These are phyloP conservation scores for Cyberlindnera maritima DNA, from an alignment of 805 yeast genomes.

Conservation along the genomic window DNA sequence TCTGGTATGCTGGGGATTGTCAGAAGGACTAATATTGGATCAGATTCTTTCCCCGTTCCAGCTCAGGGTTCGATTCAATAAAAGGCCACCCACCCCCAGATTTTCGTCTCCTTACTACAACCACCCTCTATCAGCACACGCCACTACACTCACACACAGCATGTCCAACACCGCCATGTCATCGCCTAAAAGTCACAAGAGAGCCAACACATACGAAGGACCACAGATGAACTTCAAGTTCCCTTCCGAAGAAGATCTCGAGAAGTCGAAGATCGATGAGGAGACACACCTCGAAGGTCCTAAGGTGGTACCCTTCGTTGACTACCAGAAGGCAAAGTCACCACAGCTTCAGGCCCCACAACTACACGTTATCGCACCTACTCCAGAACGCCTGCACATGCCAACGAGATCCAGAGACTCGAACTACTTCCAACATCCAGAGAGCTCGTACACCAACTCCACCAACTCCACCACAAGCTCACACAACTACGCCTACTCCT, in stretches of 20 bases:
- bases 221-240: conserved; percentile 38
- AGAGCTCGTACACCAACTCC: conserved; percentile 1
- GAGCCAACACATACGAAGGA: conserved; percentile 37
- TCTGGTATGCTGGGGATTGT: background rate
- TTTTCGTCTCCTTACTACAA: background rate
- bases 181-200: conserved; percentile 29
- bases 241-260: conserved; percentile 31
- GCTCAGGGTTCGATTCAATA: background rate
- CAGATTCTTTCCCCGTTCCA: background rate
- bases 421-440: conserved; percentile 1
- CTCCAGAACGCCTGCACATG: background rate
- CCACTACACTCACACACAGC: conserved; percentile 14
- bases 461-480: conserved; percentile 2
- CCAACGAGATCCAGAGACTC: conserved; percentile 3
- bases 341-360: background rate
- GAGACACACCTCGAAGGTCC: conserved; percentile 16
- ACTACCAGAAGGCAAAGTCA: conserved; percentile 12
- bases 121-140: conserved; percentile 3
- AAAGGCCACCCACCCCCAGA: background rate
- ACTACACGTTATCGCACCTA: background rate
- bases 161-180: background rate
- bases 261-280: background rate
- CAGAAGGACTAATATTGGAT: background rate
- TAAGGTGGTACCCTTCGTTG: conserved; percentile 17
- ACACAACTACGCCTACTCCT: conserved; percentile 1